These are phyloP conservation scores for Paramyrothecium sp. DNA, from an alignment of 2,329 filamentous ascomycete species.

Conservation along the genomic window DNA sequence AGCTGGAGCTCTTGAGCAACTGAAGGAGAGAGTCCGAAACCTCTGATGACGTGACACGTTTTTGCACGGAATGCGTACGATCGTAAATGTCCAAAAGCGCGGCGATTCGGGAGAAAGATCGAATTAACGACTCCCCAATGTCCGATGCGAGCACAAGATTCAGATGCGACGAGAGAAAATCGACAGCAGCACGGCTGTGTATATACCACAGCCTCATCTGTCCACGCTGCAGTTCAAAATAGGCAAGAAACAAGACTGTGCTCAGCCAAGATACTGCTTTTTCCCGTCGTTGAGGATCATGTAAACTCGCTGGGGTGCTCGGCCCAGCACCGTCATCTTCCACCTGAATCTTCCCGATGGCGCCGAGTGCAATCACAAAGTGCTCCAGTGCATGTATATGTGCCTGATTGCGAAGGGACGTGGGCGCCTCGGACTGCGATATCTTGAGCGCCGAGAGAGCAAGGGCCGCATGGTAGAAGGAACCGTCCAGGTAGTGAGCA, in stretches of 20 bases:
- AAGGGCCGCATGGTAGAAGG: constrained; percentile 13
- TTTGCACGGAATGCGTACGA: constrained; percentile 10
- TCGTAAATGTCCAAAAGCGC: constrained; percentile 15
- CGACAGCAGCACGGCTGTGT: constrained; percentile 12
- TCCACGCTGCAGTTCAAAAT: constrained; percentile 12
- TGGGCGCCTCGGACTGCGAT: constrained; percentile 1
- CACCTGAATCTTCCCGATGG: neutral
- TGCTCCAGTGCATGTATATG: neutral
- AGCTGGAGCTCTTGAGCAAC: constrained; percentile 1
- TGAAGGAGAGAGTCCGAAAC: constrained; percentile 4
- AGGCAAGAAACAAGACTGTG: constrained; percentile 10
- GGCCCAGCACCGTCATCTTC: neutral
- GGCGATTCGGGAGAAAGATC: constrained; percentile 13
- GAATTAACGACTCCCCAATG: constrained; percentile 10
- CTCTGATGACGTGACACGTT: constrained; percentile 2
- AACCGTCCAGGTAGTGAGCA: constrained; percentile 1
- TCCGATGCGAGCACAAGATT: constrained; percentile 1
- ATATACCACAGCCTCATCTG: constrained; percentile 16
- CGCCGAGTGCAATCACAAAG: constrained; percentile 6
- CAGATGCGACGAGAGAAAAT: constrained; percentile 9
- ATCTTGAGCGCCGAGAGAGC: constrained; percentile 12
- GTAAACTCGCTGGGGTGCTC: neutral
- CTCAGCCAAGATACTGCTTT: constrained; percentile 10
- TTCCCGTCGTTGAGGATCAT: neutral
- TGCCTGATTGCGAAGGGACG: constrained; percentile 11